Evolutionary conservation across 768 basidiomycete species (phyloP), one percentile per base, ranked within the genome.

Genomic region (Zangia roseola): DNA sequence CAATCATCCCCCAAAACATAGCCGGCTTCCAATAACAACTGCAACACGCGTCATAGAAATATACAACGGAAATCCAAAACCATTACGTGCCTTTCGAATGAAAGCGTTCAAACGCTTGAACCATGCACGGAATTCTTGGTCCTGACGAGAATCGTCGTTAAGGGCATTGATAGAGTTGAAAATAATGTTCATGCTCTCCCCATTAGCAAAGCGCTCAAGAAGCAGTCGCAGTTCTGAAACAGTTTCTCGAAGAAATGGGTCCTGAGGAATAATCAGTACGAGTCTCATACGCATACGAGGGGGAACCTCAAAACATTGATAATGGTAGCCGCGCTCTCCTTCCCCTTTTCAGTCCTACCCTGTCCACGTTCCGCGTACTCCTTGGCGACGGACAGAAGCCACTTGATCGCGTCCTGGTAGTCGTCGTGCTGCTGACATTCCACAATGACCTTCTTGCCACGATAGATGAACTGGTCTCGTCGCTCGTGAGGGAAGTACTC

Each of bases 381-480:
- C 54, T 83, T 79, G 12, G 88, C 55, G 47, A 76, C 75, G 21
- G 71, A 68, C 26, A 92, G 70, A 6, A 91, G 71, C 90, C 90
- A 91, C n/a, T 71, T 72, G 40, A 92, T 74, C 7, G 83, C 80
- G 49, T 83, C 83, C 58, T 93, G 90, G 69, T 97, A 97, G 63
- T 95, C 88, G 44, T 84, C 77, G 69, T 95, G 93, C 62, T 86
- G 85, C 70, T 97, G 94, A 64, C 91, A 94, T 62, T 97, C 94
- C 49, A 94, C 77, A 45, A 97, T 81, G 31, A 88, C 86, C 82
- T 97, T 97, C 77, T 97, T 97, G 6, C 83, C 78, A 12, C 95
- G 81, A 74, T 86, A 95, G 61, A 98, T 88, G 69, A 93, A 97
- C 61, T 91, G 91, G 45, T 95, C 91, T 20, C 91, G 80, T 19